phyloP scores from a whole-genome alignment of 108 stramenopile species.

The Fistulifera pelliculosa region DNA sequence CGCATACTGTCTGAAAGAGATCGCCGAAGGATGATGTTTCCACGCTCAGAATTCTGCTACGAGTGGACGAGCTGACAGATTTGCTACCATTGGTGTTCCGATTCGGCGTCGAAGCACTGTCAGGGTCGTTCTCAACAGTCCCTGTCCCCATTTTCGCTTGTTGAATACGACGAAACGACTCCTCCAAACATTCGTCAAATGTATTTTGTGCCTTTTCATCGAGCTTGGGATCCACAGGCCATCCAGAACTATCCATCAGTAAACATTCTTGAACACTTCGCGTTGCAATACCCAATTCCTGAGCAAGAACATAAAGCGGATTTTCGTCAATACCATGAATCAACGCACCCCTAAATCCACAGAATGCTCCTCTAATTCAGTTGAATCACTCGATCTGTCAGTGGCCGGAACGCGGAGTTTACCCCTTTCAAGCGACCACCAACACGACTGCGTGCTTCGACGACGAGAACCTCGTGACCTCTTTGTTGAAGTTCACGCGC shows the following conservation, averaged over 20 bases:
- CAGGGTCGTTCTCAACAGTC: background rate
- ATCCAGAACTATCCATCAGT: conserved; percentile 50
- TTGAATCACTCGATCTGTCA: too few relatives aligned
- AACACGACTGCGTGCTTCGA: conserved; percentile 56
- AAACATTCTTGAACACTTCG: conserved; percentile 20
- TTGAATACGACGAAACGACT: conserved; percentile 22
- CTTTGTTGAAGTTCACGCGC: conserved; percentile 65
- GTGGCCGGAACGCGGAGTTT: conserved; percentile 13
- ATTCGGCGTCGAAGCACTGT: too few relatives aligned
- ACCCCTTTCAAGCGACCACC: conserved; percentile 59
- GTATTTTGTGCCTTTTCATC: conserved; percentile 48
- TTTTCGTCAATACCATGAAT: conserved; percentile 86
- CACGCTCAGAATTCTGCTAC: too few relatives aligned
- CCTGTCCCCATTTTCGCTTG: conserved; percentile 4
- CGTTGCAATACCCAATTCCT: conserved; percentile 37
- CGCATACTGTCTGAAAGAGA: conserved; percentile 27
- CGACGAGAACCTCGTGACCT: conserved; percentile 62
- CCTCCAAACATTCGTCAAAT: conserved; percentile 63
- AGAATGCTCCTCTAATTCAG: conserved; percentile 11
- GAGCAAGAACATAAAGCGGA: conserved; percentile 45
- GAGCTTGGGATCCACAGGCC: conserved; percentile 45
- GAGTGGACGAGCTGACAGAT: too few relatives aligned
- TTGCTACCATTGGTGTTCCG: background rate
- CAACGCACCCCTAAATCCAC: conserved; percentile 78
- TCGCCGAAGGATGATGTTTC: conserved; percentile 24